phyloP scores from a whole-genome alignment of 306 rosid genomes.

The Echinosophora koreensis region DNA sequence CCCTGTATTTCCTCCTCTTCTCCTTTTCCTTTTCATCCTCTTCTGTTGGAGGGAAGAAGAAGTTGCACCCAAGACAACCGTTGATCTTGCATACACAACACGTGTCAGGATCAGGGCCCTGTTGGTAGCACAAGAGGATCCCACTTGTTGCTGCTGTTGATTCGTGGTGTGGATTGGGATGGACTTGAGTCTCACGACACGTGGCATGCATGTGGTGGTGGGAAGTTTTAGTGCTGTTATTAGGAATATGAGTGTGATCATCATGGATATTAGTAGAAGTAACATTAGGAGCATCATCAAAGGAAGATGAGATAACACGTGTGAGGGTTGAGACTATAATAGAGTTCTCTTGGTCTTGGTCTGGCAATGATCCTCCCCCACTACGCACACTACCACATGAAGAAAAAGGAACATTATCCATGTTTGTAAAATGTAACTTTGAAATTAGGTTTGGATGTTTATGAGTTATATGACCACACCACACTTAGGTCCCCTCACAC shows the following conservation, averaged over 20 bases:
- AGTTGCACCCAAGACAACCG: slow-evolving; percentile 65
- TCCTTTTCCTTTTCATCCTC: not conserved
- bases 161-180: not conserved
- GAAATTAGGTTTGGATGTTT: not conserved
- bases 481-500: not conserved
- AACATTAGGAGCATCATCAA: not conserved
- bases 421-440: not conserved
- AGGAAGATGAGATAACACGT: slow-evolving; percentile 42
- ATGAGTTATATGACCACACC: too few species aligned
- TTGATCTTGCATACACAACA: slow-evolving; percentile 49
- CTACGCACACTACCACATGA: not conserved
- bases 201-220: too few species aligned
- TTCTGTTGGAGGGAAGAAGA: not conserved
- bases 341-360: slow-evolving; percentile 55
- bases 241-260: not conserved
- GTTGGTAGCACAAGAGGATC: not conserved
- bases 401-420: slow-evolving; percentile 16
- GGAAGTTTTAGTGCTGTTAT: not conserved
- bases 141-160: not conserved
- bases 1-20: slow-evolving; percentile 48
- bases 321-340: slow-evolving; percentile 66
- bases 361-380: not conserved
- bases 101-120: slow-evolving; percentile 27
- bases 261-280: not conserved
- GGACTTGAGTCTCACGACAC: not conserved